Evolutionary conservation across 148 eudicot species (phyloP), one percentile per base, ranked within the genome.

Genomic region (Silene uniflora): DNA sequence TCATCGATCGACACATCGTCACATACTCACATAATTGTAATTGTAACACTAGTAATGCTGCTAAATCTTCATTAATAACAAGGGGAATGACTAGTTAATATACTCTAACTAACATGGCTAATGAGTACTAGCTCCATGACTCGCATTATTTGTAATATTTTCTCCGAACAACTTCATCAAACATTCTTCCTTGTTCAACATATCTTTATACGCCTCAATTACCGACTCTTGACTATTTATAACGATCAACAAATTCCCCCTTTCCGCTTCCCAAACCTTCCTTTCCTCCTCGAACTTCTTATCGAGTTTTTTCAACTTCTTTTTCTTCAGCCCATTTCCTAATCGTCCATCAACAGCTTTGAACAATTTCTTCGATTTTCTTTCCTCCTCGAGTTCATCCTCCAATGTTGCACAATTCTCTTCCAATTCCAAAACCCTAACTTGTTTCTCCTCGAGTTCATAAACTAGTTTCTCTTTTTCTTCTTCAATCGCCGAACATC

Each of bases 101-200:
- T 1, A 1, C 29, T 1, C 29, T 35, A 39, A 8, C 44, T 0
- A 25, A 24, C 35, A 13, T 23, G 18, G 35, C 8, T 39, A 25
- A 4, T 62, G 67, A 39, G 8, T 39, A 14, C 8, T 24, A 24
- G 39, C 67, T 27, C 18, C 35, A 25, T 5, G 4, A 35, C 16
- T 27, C 19, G 19, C 21, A 66, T 35, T 66, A 66, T 66, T 17
- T 10, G 77, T 49, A 49, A 14, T 49, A 49, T 2, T 32, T 7
- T 18, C 12, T 29, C 21, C 47, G 32, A 66, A 66, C 69, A 66
- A 66, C 5, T 66, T 66, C 47, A 66, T 32, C 47, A 66, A 66
- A 66, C 69, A 66, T 66, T 66, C 47, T 32, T 66, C 69, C 7
- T 32, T 66, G 22, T 66, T 32, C 49, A 66, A 32, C 69, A 66